Base-by-base conservation (phyloP, 495 filamentous ascomycete species). In the Penicillium pancosmium region DNA sequence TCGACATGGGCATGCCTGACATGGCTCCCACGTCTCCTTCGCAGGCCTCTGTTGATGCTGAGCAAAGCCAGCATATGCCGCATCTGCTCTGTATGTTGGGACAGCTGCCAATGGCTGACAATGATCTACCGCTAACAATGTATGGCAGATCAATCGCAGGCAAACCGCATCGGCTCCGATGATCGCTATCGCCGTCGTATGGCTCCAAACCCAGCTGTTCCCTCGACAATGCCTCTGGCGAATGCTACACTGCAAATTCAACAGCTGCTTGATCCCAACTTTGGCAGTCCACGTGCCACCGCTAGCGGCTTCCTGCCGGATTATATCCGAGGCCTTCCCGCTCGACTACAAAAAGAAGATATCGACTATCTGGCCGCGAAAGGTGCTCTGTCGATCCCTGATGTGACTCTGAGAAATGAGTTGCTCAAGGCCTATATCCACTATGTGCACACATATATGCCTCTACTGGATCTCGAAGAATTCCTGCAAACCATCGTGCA, bases 391-490 rank as follows among this genome's bases (percentile, higher is more conserved):
- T 82, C 83, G 0, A 77, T 94, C 11, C 91, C 91, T 0, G 81
- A 84, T 36, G 71, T 78, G n/a, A 69, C 68, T 2, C 69, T 93
- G 31, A 86, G 91, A 65, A 90, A 86, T 69, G 91, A 89, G 52
- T 73, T 94, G 25, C 72, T 96, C 5, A 84, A 85, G 58, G 83
- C 83, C 19, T 93, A 91, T 66, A 79, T 92, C 52, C 88, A 93
- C 67, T 94, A 86, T 71, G 91, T 94, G 7, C 87, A 96, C 66
- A 90, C 91, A 5, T 93, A 89, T 70, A 93, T 94, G 90, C 91
- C 91, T n/a, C 76, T 93, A 25, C 65, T 96, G 50, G 90, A 96
- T 60, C 71, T 91, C 57, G 82, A 88, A 57, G 84, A 91, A 41
- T 91, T 93, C 67, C 68, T 94, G 25, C 71, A 78, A 59, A 84